Percentiles rank a stretch among this genome's conserved stretches.
Evolutionary conservation across 805 yeast genomes (phyloP).

Genomic region (Ogataea sp.): DNA sequence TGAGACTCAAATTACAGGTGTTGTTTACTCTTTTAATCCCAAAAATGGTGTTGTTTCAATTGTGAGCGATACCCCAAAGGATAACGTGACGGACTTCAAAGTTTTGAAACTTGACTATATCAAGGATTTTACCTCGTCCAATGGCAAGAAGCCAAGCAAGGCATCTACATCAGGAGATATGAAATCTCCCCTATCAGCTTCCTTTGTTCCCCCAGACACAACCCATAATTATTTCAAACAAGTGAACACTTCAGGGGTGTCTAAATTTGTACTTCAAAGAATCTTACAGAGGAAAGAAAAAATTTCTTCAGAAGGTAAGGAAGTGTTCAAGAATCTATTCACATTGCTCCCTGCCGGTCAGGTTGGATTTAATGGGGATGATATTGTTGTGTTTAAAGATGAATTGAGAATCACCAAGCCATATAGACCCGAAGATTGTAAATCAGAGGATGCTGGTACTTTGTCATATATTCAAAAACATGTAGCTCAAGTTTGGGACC

Average conservation of each 20-base stretch:
- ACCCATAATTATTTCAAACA: not conserved
- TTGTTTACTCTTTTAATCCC: slow-evolving; percentile 53
- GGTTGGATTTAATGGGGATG: slow-evolving; percentile 26
- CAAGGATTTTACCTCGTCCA: slow-evolving; percentile 37
- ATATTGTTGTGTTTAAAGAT: slow-evolving; percentile 28
- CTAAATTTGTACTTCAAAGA: slow-evolving; percentile 13
- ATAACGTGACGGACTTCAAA: slow-evolving; percentile 28
- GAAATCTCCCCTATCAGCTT: slow-evolving; percentile 14
- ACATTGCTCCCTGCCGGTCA: slow-evolving; percentile 23
- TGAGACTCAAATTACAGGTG: slow-evolving; percentile 53
- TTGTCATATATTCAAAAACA: slow-evolving; percentile 33
- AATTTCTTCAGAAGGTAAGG: slow-evolving; percentile 20
- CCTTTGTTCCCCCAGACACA: not conserved
- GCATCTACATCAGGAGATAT: slow-evolving; percentile 5
- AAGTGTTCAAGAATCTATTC: slow-evolving; percentile 16
- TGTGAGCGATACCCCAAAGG: slow-evolving; percentile 19
- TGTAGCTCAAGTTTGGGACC: slow-evolving; percentile 41
- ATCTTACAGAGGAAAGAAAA: slow-evolving; percentile 11
- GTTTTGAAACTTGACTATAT: slow-evolving; percentile 52
- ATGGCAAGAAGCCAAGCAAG: slow-evolving; percentile 23
- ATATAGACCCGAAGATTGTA: slow-evolving; percentile 24
- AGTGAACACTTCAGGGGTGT: not conserved
- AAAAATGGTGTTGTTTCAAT: slow-evolving; percentile 35
- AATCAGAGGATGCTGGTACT: slow-evolving; percentile 13
- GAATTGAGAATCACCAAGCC: slow-evolving; percentile 33